phyloP scores from a whole-genome alignment of 1,284 basidiomycete genomes.

The Amanita bisporigera region DNA sequence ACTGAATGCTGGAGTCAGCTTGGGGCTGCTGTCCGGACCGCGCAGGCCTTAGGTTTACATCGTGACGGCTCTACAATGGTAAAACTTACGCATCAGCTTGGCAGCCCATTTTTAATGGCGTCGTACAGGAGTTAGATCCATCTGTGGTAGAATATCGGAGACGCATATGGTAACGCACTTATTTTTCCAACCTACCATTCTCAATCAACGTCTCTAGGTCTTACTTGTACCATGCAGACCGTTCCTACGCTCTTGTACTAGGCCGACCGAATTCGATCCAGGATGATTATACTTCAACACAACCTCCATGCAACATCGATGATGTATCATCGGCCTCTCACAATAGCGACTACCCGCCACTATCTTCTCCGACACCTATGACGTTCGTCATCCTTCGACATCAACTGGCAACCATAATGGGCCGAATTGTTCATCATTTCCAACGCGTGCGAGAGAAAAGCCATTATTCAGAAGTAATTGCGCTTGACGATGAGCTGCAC shows the following conservation, averaged over 20 bases:
- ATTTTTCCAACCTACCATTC: background rate
- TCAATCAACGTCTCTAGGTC: slow-evolving; percentile 60
- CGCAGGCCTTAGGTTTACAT: slow-evolving; percentile 93
- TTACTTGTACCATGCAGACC: slow-evolving; percentile 92
- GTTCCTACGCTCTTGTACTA: slow-evolving; percentile 89
- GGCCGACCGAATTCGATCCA: slow-evolving; percentile 91
- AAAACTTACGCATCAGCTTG: slow-evolving; percentile 30
- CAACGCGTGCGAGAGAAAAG: slow-evolving; percentile 85
- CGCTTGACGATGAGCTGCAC: slow-evolving; percentile 86
- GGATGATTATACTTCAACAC: slow-evolving; percentile 84
- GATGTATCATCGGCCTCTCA: slow-evolving; percentile 58
- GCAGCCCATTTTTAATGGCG: slow-evolving; percentile 1
- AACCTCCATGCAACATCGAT: slow-evolving; percentile 84
- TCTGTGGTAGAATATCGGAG: slow-evolving; percentile 88
- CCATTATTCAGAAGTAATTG: slow-evolving; percentile 85
- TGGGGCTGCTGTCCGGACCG: slow-evolving; percentile 91
- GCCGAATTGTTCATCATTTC: slow-evolving; percentile 93
- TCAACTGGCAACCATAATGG: slow-evolving; percentile 83
- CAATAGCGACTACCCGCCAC: slow-evolving; percentile 55
- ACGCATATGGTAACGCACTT: slow-evolving; percentile 73
- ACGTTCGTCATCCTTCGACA: slow-evolving; percentile 91
- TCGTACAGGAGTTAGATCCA: slow-evolving; percentile 70
- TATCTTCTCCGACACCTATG: slow-evolving; percentile 79
- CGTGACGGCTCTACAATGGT: slow-evolving; percentile 90
- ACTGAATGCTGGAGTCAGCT: slow-evolving; percentile 97